Conservation (phyloP, 2,329 filamentous ascomycete genomes). For the Mycosphaerella sp. region DNA sequence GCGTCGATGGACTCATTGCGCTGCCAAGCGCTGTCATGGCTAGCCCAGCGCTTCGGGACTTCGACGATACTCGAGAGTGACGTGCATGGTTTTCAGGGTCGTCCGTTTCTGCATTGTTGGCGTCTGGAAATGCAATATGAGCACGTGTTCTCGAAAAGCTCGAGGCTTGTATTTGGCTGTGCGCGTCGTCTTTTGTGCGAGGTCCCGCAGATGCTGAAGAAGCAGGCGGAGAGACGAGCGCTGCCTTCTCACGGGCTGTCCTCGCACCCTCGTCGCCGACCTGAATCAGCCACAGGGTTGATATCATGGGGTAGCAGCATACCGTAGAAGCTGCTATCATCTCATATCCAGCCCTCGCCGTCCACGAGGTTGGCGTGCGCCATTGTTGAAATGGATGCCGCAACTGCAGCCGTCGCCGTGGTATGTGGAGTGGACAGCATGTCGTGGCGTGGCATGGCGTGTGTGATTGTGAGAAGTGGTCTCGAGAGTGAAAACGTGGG, state of each 20-base stretch:
- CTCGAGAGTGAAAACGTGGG: neutral
- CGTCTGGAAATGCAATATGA: constrained; percentile 14
- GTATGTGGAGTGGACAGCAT: neutral
- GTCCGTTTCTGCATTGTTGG: neutral
- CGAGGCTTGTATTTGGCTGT: constrained; percentile 8
- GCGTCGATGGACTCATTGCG: constrained; percentile 55
- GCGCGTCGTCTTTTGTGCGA: neutral
- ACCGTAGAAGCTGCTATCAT: constrained; percentile 45
- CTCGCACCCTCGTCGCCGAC: constrained; percentile 15
- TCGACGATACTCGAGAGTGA: constrained; percentile 29
- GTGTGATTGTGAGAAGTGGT: neutral
- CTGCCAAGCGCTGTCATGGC: constrained; percentile 52
- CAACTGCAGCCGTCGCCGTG: neutral
- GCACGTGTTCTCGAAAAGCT: constrained; percentile 21
- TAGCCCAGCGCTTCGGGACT: constrained; percentile 24
- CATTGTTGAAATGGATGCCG: constrained; percentile 1
- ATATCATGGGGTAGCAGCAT: constrained; percentile 4
- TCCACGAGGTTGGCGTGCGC: constrained; percentile 4
- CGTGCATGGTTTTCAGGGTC: neutral
- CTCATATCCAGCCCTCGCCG: constrained; percentile 27
- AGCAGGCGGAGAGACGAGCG: neutral
- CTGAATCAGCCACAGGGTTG: constrained; percentile 1
- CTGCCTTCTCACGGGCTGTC: constrained; percentile 4
- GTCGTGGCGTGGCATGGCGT: neutral
- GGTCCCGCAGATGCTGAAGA: neutral